Evolutionary conservation across 2,329 filamentous ascomycete genomes (phyloP).

Genomic region (Coniosporium tulheliwenetii): DNA sequence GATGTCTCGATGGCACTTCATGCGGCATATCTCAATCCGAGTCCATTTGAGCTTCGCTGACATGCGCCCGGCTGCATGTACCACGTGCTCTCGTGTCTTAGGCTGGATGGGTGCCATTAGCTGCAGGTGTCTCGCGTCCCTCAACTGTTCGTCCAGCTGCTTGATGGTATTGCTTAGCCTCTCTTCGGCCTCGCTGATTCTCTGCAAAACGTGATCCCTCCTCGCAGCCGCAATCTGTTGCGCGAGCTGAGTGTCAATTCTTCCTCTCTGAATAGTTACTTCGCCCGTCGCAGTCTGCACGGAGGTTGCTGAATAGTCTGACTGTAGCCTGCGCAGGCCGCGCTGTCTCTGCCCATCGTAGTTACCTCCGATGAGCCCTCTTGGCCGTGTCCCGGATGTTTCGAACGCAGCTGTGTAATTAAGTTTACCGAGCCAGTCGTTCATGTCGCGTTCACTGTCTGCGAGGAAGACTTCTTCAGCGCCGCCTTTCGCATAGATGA

Average conservation of each 20-base stretch:
- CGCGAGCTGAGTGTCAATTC: conserved; percentile 67
- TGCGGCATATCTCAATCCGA: conserved; percentile 83
- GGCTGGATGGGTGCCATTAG: conserved; percentile 79
- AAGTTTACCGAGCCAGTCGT: conserved; percentile 90
- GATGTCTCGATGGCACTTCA: conserved; percentile 83
- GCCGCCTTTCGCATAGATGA: conserved; percentile 74
- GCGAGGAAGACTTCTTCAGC: conserved; percentile 84
- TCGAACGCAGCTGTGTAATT: conserved; percentile 94
- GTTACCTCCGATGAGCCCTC: conserved; percentile 68
- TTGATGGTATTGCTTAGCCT: conserved; percentile 58
- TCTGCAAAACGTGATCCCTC: conserved; percentile 65
- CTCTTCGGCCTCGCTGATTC: conserved; percentile 70
- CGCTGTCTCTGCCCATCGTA: conserved; percentile 70
- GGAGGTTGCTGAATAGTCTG: conserved; percentile 30
- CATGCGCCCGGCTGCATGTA: conserved; percentile 71
- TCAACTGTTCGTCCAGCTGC: conserved; percentile 65
- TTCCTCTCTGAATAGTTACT: conserved; percentile 55
- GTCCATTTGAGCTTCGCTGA: conserved; percentile 86
- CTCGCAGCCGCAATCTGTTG: conserved; percentile 75
- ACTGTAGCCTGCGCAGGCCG: conserved; percentile 56
- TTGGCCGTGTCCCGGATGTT: conserved; percentile 79
- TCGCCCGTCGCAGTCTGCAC: conserved; percentile 54
- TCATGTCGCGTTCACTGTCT: conserved; percentile 79
- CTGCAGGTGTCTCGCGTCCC: conserved; percentile 81
- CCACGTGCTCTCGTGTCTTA: conserved; percentile 74